phyloP scores from a whole-genome alignment of 176 grass and related monocot genomes.

The Triticum aestivum region IWGSC_CS_RefSeq_v2.1 NC_057795.1:404153621-404154120 shows the following conservation, averaged over 20 bases:
- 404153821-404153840: constrained; percentile 68
- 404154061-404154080: constrained; percentile 40
- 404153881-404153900: constrained; percentile 64
- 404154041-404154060: constrained; percentile 29
- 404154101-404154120: constrained; percentile 47
- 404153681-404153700: constrained; percentile 67
- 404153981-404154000: constrained; percentile 67
- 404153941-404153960: constrained; percentile 40
- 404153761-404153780: constrained; percentile 24
- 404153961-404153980: constrained; percentile 54
- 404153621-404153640: constrained; percentile 1
- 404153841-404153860: constrained; percentile 55
- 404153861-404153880: constrained; percentile 61
- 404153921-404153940: constrained; percentile 77
- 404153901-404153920: constrained; percentile 71
- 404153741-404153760: constrained; percentile 26
- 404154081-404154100: constrained; percentile 22
- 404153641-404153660: constrained; percentile 62
- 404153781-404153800: constrained; percentile 58
- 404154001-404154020: constrained; percentile 64
- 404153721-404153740: constrained; percentile 55
- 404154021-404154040: constrained; percentile 32
- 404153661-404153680: constrained; percentile 74
- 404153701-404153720: constrained; percentile 63
- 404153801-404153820: constrained; percentile 70